Conservation (phyloP, 495 filamentous ascomycete genomes). For the Collariella sp. region DNA sequence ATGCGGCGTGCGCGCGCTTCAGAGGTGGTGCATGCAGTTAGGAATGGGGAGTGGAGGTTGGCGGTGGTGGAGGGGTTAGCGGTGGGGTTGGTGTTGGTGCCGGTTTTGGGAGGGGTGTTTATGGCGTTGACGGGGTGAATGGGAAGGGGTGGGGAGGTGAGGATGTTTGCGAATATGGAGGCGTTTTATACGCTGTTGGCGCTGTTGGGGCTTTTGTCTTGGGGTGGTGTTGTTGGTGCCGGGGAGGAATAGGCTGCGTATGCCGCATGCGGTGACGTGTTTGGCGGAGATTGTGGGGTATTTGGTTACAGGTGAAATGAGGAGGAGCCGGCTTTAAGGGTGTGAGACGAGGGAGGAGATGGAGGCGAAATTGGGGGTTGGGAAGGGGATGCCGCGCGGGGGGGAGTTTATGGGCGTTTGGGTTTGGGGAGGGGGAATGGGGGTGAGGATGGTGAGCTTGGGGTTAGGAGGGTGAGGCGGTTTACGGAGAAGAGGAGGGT, state of each 20-base stretch:
- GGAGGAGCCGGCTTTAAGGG: slow-evolving; percentile 57
- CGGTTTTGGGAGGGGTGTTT: slow-evolving; percentile 72
- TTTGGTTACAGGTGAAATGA: slow-evolving; percentile 57
- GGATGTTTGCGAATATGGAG: slow-evolving; percentile 60
- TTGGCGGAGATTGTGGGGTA: slow-evolving; percentile 72
- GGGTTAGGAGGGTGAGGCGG: slow-evolving; percentile 31
- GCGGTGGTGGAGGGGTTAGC: slow-evolving; percentile 61
- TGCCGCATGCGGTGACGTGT: slow-evolving; percentile 61
- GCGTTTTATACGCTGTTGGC: slow-evolving; percentile 61
- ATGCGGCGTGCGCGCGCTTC: slow-evolving; percentile 56
- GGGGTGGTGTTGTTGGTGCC: slow-evolving; percentile 44
- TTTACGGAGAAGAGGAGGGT: slow-evolving; percentile 35
- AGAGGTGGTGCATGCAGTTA: slow-evolving; percentile 53
- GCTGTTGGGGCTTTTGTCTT: slow-evolving; percentile 54
- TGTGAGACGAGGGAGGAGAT: slow-evolving; percentile 23
- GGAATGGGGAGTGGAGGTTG: slow-evolving; percentile 61
- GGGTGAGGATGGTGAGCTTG: slow-evolving; percentile 24
- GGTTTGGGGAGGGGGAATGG: slow-evolving; percentile 16
- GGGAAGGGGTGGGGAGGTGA: slow-evolving; percentile 37
- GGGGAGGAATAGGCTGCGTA: slow-evolving; percentile 44
- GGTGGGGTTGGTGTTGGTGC: slow-evolving; percentile 55
- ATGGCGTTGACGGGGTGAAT: slow-evolving; percentile 53
- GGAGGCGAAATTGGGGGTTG: slow-evolving; percentile 26
- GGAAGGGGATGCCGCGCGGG: slow-evolving; percentile 20
- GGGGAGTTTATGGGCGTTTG: slow-evolving; percentile 33